Percentiles rank a stretch among this genome's conserved stretches.
phyloP scores from a whole-genome alignment of 108 stramenopile genomes.

The Pseudonitzschia multiseries region DNA sequence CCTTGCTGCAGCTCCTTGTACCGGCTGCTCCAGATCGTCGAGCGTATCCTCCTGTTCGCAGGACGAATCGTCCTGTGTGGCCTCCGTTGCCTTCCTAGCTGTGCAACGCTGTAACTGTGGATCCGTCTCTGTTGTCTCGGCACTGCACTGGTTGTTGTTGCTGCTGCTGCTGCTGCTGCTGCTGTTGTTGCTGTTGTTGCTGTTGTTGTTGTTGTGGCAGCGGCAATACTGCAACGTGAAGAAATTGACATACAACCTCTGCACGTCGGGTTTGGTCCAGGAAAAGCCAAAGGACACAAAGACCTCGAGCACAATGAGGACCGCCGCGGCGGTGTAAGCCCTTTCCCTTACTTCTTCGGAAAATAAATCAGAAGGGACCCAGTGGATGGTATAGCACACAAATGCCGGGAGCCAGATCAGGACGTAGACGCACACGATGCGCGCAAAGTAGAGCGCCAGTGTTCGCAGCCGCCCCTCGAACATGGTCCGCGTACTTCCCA shows the following conservation, averaged over 20 bases:
- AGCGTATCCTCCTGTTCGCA: no score
- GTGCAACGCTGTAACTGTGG: no score
- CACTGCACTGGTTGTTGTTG: no score
- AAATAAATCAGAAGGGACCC: neutral
- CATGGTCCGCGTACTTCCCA: neutral
- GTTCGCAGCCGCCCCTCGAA: neutral
- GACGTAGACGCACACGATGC: neutral
- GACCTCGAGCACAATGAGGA: neutral
- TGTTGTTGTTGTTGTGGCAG: no score
- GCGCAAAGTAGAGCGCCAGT: neutral
- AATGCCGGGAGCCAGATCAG: neutral
- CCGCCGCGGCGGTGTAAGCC: neutral
- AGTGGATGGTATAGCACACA: neutral
- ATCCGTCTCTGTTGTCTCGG: no score
- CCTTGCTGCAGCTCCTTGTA: no score
- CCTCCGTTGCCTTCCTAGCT: no score
- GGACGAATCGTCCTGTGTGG: no score
- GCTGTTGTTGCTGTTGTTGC: no score
- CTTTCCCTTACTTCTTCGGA: neutral
- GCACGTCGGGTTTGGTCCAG: constrained; percentile 3
- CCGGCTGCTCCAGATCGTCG: no score
- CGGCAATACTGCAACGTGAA: neutral
- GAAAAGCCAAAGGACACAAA: constrained; percentile 6
- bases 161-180: no score
- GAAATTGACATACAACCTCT: neutral